phyloP scores from a whole-genome alignment of 805 yeast genomes.

The Kazachstania viticola region DNA sequence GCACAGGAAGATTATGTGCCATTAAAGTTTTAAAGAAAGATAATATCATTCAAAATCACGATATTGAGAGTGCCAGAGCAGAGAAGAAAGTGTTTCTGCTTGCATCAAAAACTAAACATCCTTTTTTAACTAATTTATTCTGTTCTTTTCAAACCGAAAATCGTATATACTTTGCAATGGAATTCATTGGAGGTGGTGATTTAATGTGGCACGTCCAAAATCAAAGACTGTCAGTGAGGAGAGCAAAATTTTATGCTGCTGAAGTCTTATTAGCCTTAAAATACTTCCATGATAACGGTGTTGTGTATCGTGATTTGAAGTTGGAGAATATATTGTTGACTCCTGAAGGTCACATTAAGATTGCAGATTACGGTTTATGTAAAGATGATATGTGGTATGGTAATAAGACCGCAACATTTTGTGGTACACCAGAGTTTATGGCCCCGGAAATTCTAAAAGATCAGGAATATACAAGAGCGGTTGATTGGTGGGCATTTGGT shows the following conservation, averaged over 20 bases:
- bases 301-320: constrained; percentile 91
- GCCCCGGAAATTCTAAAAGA: constrained; percentile 96
- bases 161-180: constrained; percentile 96
- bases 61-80: constrained; percentile 87
- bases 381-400: constrained; percentile 86
- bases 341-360: constrained; percentile 85
- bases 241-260: constrained; percentile 96
- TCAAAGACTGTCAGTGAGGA: constrained; percentile 71
- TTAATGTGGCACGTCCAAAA: constrained; percentile 99
- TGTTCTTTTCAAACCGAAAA: constrained; percentile 98
- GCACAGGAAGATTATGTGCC: constrained; percentile 74
- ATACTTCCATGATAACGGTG: constrained; percentile 91
- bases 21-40: constrained; percentile 94
- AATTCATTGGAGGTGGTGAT: constrained; percentile 95
- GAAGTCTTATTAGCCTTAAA: constrained; percentile 87
- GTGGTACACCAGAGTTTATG: constrained; percentile 99
- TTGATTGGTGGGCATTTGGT: constrained; percentile 99
- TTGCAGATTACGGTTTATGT: constrained; percentile 96
- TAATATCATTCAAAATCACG: constrained; percentile 89
- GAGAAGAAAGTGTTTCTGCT: constrained; percentile 82
- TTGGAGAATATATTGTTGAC: constrained; percentile 87
- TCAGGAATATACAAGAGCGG: constrained; percentile 84
- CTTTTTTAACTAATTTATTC: constrained; percentile 79
- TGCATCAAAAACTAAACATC: constrained; percentile 83
- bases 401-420: constrained; percentile 82